These are phyloP conservation scores for Bretziella fagacearum DNA, from an alignment of 2,329 filamentous ascomycete species.

Conservation along the genomic window DNA sequence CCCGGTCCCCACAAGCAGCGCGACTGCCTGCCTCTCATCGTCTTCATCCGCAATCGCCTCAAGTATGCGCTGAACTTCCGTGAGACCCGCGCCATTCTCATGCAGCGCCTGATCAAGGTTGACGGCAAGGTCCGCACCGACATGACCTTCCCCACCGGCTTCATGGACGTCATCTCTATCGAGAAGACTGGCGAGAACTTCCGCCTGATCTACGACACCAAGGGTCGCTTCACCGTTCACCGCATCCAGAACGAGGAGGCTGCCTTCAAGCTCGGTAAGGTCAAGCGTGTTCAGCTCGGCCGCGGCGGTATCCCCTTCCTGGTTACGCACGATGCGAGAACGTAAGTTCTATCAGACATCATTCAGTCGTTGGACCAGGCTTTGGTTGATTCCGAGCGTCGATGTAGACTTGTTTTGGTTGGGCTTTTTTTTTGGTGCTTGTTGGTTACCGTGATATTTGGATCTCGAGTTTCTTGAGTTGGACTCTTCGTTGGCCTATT, in stretches of 20 bases:
- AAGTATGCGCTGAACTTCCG: conserved; percentile 99
- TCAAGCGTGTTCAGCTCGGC: conserved; percentile 98
- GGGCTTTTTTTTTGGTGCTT: not conserved
- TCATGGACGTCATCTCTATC: conserved; percentile 99
- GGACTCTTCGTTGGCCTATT: conserved; percentile 1
- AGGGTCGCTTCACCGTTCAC: conserved; percentile 99
- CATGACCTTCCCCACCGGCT: conserved; percentile 88
- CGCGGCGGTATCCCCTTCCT: conserved; percentile 99
- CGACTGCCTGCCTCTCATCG: conserved; percentile 96
- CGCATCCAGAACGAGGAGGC: conserved; percentile 97
- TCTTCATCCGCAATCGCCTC: conserved; percentile 92
- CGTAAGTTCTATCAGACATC: conserved; percentile 96
- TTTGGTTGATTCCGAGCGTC: conserved; percentile 53
- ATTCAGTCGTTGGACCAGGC: conserved; percentile 99
- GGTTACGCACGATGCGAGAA: conserved; percentile 99
- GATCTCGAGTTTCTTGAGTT: conserved; percentile 2
- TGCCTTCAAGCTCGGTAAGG: conserved; percentile 99
- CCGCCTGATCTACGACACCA: conserved; percentile 99
- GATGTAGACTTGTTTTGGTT: conserved; percentile 3
- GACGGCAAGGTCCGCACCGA: conserved; percentile 99
- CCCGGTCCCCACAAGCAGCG: conserved; percentile 97
- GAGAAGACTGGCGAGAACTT: conserved; percentile 99
- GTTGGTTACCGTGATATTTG: not conserved
- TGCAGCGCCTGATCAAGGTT: conserved; percentile 99
- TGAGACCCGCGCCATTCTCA: conserved; percentile 93